Evolutionary conservation across 345 rosid genomes (phyloP), one percentile per base, ranked within the genome.

Genomic region (Hibiscus syriacus): DNA sequence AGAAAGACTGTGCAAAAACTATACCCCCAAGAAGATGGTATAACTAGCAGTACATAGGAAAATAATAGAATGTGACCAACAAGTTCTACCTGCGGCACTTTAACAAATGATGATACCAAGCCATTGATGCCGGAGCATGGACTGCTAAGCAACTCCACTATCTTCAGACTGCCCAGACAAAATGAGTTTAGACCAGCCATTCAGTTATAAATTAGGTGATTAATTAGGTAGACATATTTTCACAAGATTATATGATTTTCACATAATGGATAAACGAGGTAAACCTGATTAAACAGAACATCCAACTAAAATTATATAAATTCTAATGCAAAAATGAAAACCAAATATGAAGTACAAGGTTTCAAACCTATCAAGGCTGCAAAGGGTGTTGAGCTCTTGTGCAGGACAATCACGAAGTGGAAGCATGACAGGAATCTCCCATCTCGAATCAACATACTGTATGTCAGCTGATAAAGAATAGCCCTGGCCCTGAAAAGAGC

Each of bases 391-490:
- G 59, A 93, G 79, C 74, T 93, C 98, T 62, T 73, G 88, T 29
- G 81, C 69, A 22, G 85, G 87, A 75, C 97, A 93, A 81, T 89
- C 98, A 36, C 75, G 95, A 74, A 94, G 92, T 30, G 96, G 95
- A 71, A 89, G 86, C 48, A 94, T 95, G 12, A 89, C 71, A 3
- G 97, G 97, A 14, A 79, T 73, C 65, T n/a, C 80, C 91, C 96
- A 85, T 76, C 99, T 85, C 7, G 91, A 84, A 80, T 94, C 99
- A 62, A 88, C 92, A 59, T 86, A 83, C 69, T 94, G 96, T 69
- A 94, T 85, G 79, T 94, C 97, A 55, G 97, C 97, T n/a, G 97
- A 78, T 65, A 94, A 83, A 66, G 99, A 91, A 80, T 89, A 91
- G 55, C 96, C 99, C 72, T 80, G 84, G 53, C 99, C 99, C 97